A percentile compares a stretch with the other conserved stretches of the same genome.
phyloP scores from a whole-genome alignment of 495 filamentous ascomycete genomes.

The Lophiostoma macrostomum region DNA sequence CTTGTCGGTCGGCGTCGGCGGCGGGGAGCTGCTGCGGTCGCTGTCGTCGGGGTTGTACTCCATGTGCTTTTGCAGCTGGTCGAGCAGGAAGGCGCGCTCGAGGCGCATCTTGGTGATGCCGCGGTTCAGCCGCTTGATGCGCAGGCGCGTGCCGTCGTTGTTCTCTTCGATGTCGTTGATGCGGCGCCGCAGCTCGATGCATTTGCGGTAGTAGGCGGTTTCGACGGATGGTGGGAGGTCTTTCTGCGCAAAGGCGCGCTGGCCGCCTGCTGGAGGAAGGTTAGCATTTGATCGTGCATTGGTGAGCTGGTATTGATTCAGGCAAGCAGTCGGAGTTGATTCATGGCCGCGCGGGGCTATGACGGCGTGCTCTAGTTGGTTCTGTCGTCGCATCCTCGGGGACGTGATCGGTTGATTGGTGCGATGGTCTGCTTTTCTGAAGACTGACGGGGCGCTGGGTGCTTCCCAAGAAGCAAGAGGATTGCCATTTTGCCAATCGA shows the following conservation, averaged over 20 bases:
- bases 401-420: too few species aligned
- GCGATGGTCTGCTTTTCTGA: too few species aligned
- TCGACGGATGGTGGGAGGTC: constrained; percentile 88
- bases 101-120: constrained; percentile 88
- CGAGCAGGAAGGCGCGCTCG: constrained; percentile 83
- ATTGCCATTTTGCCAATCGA: too few species aligned
- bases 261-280: neutral
- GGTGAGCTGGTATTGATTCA: too few species aligned
- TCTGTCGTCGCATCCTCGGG: too few species aligned
- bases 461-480: too few species aligned
- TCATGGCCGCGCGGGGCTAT: too few species aligned
- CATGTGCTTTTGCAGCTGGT: constrained; percentile 80
- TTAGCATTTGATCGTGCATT: neutral
- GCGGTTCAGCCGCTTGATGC: constrained; percentile 74
- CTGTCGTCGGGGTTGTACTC: constrained; percentile 75
- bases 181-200: constrained; percentile 88
- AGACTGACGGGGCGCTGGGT: too few species aligned
- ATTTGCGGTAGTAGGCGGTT: constrained; percentile 93
- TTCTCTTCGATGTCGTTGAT: constrained; percentile 85
- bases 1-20: constrained; percentile 66
- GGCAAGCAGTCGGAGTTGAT: too few species aligned
- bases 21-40: constrained; percentile 68
- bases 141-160: constrained; percentile 74
- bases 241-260: constrained; percentile 25
- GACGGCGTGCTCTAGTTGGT: too few species aligned